Evolutionary conservation across 2,329 filamentous ascomycete species (phyloP).

Genomic region (Cytospora leucostoma): DNA sequence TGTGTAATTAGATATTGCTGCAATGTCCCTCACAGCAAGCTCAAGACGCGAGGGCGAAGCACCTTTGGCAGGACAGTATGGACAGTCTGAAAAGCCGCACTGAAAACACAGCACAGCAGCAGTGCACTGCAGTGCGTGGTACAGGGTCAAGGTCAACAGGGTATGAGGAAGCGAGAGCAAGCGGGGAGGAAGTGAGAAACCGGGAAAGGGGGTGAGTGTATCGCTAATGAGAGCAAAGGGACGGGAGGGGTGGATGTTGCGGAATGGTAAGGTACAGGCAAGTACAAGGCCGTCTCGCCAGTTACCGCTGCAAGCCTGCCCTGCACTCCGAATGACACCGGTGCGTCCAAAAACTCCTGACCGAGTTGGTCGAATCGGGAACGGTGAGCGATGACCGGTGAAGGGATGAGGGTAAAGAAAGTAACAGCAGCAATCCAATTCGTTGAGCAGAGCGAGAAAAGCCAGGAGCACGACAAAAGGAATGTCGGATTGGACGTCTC

Average conservation of each 20-base stretch:
- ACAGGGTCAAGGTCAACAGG: slow-evolving; percentile 3
- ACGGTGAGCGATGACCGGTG: slow-evolving; percentile 17
- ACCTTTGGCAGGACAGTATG: slow-evolving; percentile 22
- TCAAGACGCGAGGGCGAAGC: slow-evolving; percentile 14
- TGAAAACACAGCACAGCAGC: slow-evolving; percentile 5
- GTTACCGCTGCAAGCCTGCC: slow-evolving; percentile 15
- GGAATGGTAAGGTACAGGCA: slow-evolving; percentile 21
- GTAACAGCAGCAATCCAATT: slow-evolving; percentile 7
- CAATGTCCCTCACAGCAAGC: slow-evolving; percentile 20
- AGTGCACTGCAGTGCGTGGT: slow-evolving; percentile 5
- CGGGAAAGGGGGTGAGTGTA: slow-evolving; percentile 19
- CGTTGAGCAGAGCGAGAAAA: neutral
- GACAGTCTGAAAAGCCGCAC: slow-evolving; percentile 8
- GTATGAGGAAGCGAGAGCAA: neutral
- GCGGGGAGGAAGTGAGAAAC: slow-evolving; percentile 5
- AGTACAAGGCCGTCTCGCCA: slow-evolving; percentile 21
- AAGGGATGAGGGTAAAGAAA: neutral
- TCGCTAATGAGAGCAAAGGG: slow-evolving; percentile 1
- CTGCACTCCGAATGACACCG: slow-evolving; percentile 12
- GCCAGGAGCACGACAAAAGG: neutral
- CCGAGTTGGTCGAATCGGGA: slow-evolving; percentile 21
- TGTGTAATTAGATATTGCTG: slow-evolving; percentile 13
- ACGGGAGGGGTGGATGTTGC: slow-evolving; percentile 18
- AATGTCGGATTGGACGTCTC: neutral
- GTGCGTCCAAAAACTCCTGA: slow-evolving; percentile 19